phyloP scores from a whole-genome alignment of 768 basidiomycete genomes.

The Suillus lakei region DNA sequence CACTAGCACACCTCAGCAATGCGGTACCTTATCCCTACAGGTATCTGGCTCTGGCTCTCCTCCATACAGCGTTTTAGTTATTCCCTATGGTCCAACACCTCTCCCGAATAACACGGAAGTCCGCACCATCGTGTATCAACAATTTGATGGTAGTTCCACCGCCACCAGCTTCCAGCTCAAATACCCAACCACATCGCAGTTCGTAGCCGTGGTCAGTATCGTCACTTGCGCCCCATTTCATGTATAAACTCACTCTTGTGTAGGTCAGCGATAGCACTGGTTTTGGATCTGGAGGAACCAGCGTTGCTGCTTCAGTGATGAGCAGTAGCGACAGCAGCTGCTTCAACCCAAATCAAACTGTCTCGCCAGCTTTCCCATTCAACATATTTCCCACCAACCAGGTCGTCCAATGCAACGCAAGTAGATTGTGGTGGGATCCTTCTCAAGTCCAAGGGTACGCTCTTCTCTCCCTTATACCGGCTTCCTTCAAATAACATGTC shows the following conservation, averaged over 20 bases:
- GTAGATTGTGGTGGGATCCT: conserved; percentile 70
- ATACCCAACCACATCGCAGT: conserved; percentile 70
- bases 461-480: not conserved
- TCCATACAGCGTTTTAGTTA: conserved; percentile 68
- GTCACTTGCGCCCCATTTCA: not conserved
- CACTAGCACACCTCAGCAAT: conserved; percentile 61
- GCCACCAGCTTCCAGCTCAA: conserved; percentile 59
- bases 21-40: conserved; percentile 62
- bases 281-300: conserved; percentile 80
- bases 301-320: conserved; percentile 61
- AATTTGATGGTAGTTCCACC: conserved; percentile 48
- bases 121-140: conserved; percentile 58
- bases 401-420: conserved; percentile 65
- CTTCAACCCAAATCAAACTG: conserved; percentile 53
- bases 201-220: conserved; percentile 75
- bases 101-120: conserved; percentile 66
- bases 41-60: conserved; percentile 65
- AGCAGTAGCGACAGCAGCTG: conserved; percentile 59
- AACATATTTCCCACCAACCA: conserved; percentile 64
- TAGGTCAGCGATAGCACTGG: conserved; percentile 64
- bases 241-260: not conserved
- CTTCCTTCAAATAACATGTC: not conserved
- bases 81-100: conserved; percentile 70
- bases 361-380: conserved; percentile 61
- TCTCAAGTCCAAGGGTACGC: conserved; percentile 57